Evolutionary conservation across 1,284 basidiomycete genomes (phyloP).

Genomic region (Melampsora occidentalis): DNA sequence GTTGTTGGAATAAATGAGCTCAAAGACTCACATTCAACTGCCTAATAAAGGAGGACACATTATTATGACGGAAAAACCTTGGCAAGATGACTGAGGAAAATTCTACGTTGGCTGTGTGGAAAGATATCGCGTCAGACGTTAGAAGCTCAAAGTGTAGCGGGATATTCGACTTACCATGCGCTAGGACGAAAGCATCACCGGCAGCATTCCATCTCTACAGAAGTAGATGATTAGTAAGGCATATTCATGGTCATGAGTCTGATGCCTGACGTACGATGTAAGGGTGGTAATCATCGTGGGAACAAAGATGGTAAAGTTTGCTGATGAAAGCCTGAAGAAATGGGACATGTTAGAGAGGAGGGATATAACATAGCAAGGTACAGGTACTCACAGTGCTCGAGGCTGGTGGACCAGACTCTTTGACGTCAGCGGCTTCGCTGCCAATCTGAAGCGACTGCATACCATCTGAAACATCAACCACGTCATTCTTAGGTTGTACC

Average conservation of each 20-base stretch:
- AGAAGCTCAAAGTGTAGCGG: not conserved
- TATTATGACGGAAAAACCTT: constrained; percentile 92
- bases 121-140: not conserved
- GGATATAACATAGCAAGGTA: too few species aligned
- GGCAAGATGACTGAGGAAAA: constrained; percentile 87
- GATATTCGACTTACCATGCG: constrained; percentile 21
- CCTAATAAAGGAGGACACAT: constrained; percentile 88
- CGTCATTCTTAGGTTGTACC: constrained; percentile 15
- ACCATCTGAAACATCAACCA: constrained; percentile 5
- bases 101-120: constrained; percentile 22
- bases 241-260: not conserved
- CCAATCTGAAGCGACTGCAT: not conserved
- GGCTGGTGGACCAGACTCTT: not conserved
- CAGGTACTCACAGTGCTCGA: constrained; percentile 27
- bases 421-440: not conserved
- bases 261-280: constrained; percentile 30
- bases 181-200: constrained; percentile 42
- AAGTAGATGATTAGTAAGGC: too few species aligned
- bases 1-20: not conserved
- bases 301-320: constrained; percentile 42
- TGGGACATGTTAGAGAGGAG: not conserved
- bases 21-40: constrained; percentile 67
- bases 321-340: constrained; percentile 41
- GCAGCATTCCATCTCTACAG: constrained; percentile 33
- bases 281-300: constrained; percentile 30